These are phyloP conservation scores for Zopfia rhizophila DNA, from an alignment of 2,329 filamentous ascomycete species.

Conservation along the genomic window DNA sequence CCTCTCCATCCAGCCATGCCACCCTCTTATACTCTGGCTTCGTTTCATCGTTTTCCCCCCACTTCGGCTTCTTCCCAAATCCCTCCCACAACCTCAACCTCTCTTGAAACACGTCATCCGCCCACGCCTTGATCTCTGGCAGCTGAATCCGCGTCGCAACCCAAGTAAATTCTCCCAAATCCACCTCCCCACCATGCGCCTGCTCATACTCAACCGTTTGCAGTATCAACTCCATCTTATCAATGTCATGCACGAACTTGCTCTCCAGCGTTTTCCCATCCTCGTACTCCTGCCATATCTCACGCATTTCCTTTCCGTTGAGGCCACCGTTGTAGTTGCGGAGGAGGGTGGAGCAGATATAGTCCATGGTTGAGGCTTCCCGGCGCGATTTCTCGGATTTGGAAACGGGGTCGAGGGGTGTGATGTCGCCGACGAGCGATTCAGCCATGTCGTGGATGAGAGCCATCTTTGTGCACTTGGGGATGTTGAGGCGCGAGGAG, in stretches of 20 bases:
- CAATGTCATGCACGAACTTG: conserved; percentile 92
- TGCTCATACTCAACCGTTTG: conserved; percentile 99
- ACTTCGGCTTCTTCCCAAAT: conserved; percentile 44
- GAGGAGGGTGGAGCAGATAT: conserved; percentile 78
- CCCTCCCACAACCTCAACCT: conserved; percentile 76
- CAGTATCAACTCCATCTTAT: conserved; percentile 93
- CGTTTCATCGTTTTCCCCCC: too few species aligned
- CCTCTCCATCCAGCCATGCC: too few species aligned
- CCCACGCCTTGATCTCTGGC: conserved; percentile 84
- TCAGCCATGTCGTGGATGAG: conserved; percentile 98
- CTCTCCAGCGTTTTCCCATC: conserved; percentile 85
- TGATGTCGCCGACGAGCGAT: conserved; percentile 94
- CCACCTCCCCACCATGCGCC: conserved; percentile 69
- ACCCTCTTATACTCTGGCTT: too few species aligned
- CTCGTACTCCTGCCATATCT: conserved; percentile 96
- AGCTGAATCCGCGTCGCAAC: conserved; percentile 79
- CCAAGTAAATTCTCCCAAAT: conserved; percentile 87
- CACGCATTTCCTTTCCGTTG: conserved; percentile 76
- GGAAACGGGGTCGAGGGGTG: conserved; percentile 84
- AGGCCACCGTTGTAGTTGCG: conserved; percentile 77
- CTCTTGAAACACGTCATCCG: conserved; percentile 78
- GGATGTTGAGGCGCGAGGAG: conserved; percentile 76
- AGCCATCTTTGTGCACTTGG: conserved; percentile 92
- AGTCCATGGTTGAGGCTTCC: conserved; percentile 92
- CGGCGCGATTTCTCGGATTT: conserved; percentile 91